These are phyloP conservation scores for Lachnum nothofagi DNA, from an alignment of 2,329 filamentous ascomycete species.

Conservation along the genomic window DNA sequence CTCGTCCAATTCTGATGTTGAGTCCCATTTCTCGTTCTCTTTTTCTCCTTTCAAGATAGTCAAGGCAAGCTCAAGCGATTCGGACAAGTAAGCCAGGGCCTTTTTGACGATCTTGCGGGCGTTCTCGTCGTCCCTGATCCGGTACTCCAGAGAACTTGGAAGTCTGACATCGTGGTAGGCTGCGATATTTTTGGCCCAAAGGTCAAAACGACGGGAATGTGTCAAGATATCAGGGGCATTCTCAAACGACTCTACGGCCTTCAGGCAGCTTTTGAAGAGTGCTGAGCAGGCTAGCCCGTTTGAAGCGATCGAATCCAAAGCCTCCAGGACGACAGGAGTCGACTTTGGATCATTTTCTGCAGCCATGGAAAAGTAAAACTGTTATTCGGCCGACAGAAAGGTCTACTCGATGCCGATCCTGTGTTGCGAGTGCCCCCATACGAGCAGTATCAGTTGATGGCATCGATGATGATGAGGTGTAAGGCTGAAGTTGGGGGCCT, in stretches of 20 bases:
- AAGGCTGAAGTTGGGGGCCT: too few relatives aligned
- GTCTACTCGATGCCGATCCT: too few relatives aligned
- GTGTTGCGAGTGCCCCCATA: too few relatives aligned
- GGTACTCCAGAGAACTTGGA: constrained; percentile 7
- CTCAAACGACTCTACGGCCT: background rate
- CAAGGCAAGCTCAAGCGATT: background rate
- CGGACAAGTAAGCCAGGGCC: background rate
- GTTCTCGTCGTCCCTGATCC: background rate
- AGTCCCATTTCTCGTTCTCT: constrained; percentile 2
- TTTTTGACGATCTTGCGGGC: background rate
- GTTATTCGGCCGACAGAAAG: too few relatives aligned
- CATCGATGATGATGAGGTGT: too few relatives aligned
- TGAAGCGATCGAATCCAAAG: background rate
- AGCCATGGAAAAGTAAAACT: too few relatives aligned
- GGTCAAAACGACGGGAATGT: background rate
- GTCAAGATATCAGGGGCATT: background rate
- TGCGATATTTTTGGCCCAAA: constrained; percentile 9
- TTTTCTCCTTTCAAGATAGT: constrained; percentile 3
- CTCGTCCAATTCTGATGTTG: constrained; percentile 3
- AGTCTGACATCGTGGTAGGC: constrained; percentile 2
- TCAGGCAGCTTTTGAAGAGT: background rate
- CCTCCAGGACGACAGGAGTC: too few relatives aligned
- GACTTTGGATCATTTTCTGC: background rate
- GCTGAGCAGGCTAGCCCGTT: background rate
- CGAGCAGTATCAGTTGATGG: too few relatives aligned